Percentiles rank a stretch among this genome's conserved stretches.
These are phyloP conservation scores for Polygonum maritimum DNA, from an alignment of 148 eudicot species.

Conservation along the genomic window DNA sequence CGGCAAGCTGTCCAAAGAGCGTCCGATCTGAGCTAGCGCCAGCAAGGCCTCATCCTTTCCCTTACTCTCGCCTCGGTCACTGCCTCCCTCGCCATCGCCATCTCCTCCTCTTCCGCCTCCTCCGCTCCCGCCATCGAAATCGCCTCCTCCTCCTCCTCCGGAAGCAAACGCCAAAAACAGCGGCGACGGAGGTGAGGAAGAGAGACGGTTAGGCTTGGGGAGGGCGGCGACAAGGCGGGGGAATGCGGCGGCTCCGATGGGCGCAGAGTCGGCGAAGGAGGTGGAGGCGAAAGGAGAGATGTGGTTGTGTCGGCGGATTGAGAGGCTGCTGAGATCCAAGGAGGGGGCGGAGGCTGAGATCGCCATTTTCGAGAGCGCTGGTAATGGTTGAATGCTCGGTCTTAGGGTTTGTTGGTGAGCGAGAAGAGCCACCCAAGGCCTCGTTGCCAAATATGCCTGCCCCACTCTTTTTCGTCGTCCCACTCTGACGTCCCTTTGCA, in stretches of 20 bases:
- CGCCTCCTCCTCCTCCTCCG: constrained; percentile 22
- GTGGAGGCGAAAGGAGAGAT: constrained; percentile 1
- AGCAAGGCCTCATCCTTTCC: constrained; percentile 54
- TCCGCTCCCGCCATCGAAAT: constrained; percentile 12
- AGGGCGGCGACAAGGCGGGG: constrained; percentile 6
- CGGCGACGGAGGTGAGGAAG: not conserved
- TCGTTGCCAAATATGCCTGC: no score
- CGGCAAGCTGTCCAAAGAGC: constrained; percentile 70
- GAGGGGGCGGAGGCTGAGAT: constrained; percentile 17
- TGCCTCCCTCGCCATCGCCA: constrained; percentile 13
- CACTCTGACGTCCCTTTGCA: no score
- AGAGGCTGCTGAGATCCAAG: constrained; percentile 13
- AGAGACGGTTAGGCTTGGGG: not conserved
- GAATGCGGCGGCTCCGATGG: constrained; percentile 4
- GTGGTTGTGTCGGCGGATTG: constrained; percentile 9
- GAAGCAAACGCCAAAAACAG: constrained; percentile 2
- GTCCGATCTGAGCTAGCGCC: constrained; percentile 46
- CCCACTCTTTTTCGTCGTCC: no score
- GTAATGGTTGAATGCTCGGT: not conserved
- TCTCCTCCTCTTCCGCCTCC: constrained; percentile 29
- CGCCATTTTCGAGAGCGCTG: constrained; percentile 15
- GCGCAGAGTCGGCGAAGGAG: constrained; percentile 8
- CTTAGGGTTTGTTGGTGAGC: not conserved
- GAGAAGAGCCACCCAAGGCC: not conserved
- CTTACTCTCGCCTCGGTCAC: constrained; percentile 15